Evolutionary conservation across 129 eudicot species (phyloP).

Genomic region (Daucus carota): DNA sequence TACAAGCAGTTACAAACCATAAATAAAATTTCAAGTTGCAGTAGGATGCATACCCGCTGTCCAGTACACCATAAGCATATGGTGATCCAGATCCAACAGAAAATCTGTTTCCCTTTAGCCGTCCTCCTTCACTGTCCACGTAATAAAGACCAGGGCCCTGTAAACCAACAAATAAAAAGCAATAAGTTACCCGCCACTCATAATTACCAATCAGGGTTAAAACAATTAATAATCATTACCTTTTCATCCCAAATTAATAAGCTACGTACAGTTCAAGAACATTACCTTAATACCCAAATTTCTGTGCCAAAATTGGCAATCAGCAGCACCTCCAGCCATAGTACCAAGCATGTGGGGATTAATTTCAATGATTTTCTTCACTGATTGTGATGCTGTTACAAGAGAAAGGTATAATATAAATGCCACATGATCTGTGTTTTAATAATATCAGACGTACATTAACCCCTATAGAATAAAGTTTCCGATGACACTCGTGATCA

Average conservation of each 20-base stretch:
- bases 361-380: slow-evolving; percentile 94
- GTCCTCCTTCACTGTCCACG: slow-evolving; percentile 99
- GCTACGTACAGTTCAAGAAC: neutral
- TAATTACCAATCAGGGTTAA: neutral
- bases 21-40: neutral
- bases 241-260: slow-evolving; percentile 78
- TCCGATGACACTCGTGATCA: neutral
- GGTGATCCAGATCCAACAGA: slow-evolving; percentile 99
- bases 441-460: neutral
- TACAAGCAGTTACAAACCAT: neutral
- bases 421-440: neutral
- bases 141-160: slow-evolving; percentile 97
- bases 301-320: slow-evolving; percentile 99
- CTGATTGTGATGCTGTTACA: slow-evolving; percentile 87
- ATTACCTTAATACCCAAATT: slow-evolving; percentile 92
- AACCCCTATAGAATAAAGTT: neutral
- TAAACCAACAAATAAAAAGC: neutral
- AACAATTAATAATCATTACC: slow-evolving; percentile 24
- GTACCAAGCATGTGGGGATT: slow-evolving; percentile 98
- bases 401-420: neutral
- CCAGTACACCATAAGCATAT: slow-evolving; percentile 95
- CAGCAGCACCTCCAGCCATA: slow-evolving; percentile 99
- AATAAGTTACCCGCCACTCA: neutral
- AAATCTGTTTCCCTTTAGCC: slow-evolving; percentile 85
- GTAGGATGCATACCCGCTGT: slow-evolving; percentile 60